Evolutionary conservation across 768 basidiomycete species (phyloP).

Genomic region (Mrakia gelida): DNA sequence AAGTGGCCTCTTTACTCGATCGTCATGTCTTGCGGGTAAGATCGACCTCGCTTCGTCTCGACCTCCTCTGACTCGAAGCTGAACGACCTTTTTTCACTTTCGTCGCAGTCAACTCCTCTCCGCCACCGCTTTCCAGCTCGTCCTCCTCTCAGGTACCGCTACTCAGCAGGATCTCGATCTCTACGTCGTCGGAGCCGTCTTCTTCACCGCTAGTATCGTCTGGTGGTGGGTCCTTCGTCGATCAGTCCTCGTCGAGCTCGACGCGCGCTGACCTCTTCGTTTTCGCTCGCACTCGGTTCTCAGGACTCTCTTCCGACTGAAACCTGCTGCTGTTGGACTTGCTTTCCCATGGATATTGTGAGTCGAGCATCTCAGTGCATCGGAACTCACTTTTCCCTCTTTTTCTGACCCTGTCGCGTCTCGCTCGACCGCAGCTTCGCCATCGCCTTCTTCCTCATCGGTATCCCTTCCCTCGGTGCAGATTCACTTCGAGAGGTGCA

Average conservation of each 20-base stretch:
- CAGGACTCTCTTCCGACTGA: conserved; percentile 64
- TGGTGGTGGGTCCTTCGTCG: conserved; percentile 59
- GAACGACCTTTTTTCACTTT: background rate
- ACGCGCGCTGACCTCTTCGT: background rate
- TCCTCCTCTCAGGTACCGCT: conserved; percentile 78
- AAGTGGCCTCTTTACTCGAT: conserved; percentile 78
- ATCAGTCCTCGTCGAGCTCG: background rate
- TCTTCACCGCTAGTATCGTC: conserved; percentile 74
- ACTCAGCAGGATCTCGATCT: conserved; percentile 74
- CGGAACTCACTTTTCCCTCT: background rate
- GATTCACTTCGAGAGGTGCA: too few relatives aligned
- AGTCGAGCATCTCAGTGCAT: background rate
- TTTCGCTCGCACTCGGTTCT: background rate
- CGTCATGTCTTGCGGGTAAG: conserved; percentile 26
- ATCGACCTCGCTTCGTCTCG: background rate
- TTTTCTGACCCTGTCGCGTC: background rate
- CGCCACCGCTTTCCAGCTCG: conserved; percentile 92
- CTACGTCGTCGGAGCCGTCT: conserved; percentile 83
- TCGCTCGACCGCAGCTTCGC: conserved; percentile 60
- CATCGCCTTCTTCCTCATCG: conserved; percentile 85
- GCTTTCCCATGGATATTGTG: conserved; percentile 80
- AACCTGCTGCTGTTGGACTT: conserved; percentile 80
- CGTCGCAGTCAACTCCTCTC: conserved; percentile 49
- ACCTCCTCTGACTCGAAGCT: background rate
- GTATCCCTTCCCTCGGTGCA: conserved; percentile 63